Evolutionary conservation across 2,329 filamentous ascomycete species (phyloP), one percentile per base, ranked within the genome.

Genomic region (Onygena corvina): DNA sequence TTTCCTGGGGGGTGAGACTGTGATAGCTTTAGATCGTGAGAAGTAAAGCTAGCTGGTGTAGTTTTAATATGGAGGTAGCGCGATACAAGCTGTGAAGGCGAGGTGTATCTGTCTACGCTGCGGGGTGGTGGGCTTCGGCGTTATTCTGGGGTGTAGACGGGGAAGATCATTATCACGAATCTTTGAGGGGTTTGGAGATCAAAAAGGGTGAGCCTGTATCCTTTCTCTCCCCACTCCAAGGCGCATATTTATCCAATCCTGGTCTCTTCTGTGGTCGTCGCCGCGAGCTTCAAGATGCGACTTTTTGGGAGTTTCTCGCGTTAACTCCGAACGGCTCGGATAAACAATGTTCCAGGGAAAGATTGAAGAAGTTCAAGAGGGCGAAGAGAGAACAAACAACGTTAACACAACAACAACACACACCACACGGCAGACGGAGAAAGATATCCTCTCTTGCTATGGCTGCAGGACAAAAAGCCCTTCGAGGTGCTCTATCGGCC

Each of bases 391-490:
- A 38, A 21, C 8, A 36, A 18, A 18, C 16, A 36, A 36, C 12
- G 33, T 35, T 8, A 35, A 35, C 20, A 23, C 4, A 25, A 23
- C 20, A 40, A 5, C 3, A 40, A 25, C 5, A 40, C 11, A 4
- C 7, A n/a, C 18, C 4, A 12, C 20, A n/a, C 3, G 11, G n/a
- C 21, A 7, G 14, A 21, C n/a, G 16, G 3, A 16, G 3, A 18
- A n/a, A 18, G 12, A 20, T 46, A 7, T 27, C 8, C 8, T n/a
- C n/a, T n/a, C 9, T 8, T 30, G 52, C 30, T 38, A 55, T 55
- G 53, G 34, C 46, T 27, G 33, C 48, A 34, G 30, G 50, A 16
- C 50, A 35, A 45, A 48, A 38, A 21, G 16, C 54, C 7, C n/a
- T 51, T 9, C 48, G 48, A 14, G 48, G 46, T 35, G 35, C 48